phyloP scores from a whole-genome alignment of 202 grass and related monocot genomes.

The Miscanthus sacchariflorus region DNA sequence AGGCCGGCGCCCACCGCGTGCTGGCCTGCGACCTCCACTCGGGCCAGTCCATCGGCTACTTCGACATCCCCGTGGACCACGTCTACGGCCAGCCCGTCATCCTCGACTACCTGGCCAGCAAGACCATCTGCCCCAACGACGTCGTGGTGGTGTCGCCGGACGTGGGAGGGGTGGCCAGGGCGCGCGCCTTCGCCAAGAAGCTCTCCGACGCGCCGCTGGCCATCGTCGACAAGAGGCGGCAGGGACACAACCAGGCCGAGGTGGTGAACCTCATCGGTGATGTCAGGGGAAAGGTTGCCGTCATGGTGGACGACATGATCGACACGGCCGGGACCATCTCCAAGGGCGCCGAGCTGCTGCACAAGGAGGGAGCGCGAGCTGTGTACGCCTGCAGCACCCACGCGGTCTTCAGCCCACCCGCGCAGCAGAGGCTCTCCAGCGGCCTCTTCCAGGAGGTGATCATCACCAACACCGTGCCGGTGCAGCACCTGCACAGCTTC shows the following conservation, averaged over 20 bases:
- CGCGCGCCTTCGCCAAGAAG: slow-evolving; percentile 91
- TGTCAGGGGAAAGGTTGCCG: slow-evolving; percentile 76
- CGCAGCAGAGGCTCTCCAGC: slow-evolving; percentile 82
- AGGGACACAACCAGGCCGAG: slow-evolving; percentile 84
- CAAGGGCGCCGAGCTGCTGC: slow-evolving; percentile 76
- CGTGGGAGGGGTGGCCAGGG: slow-evolving; percentile 87
- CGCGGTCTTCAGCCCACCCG: slow-evolving; percentile 84
- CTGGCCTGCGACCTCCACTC: slow-evolving; percentile 92
- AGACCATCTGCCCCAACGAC: slow-evolving; percentile 77
- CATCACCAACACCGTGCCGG: slow-evolving; percentile 80
- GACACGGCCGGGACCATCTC: slow-evolving; percentile 80
- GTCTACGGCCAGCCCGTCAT: slow-evolving; percentile 75
- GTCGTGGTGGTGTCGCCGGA: slow-evolving; percentile 92
- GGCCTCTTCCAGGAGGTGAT: slow-evolving; percentile 94
- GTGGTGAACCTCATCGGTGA: slow-evolving; percentile 88
- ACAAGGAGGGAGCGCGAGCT: slow-evolving; percentile 73
- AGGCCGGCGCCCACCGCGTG: slow-evolving; percentile 87
- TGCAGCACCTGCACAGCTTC: slow-evolving; percentile 65
- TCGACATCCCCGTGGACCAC: slow-evolving; percentile 73
- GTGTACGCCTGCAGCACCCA: slow-evolving; percentile 86
- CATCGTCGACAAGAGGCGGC: slow-evolving; percentile 82
- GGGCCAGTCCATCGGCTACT: slow-evolving; percentile 93
- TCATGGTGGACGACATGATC: slow-evolving; percentile 98
- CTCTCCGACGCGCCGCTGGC: slow-evolving; percentile 89
- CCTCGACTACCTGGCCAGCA: slow-evolving; percentile 95